phyloP scores from a whole-genome alignment of 139 green algal species.

The Chlorella sp. region DNA sequence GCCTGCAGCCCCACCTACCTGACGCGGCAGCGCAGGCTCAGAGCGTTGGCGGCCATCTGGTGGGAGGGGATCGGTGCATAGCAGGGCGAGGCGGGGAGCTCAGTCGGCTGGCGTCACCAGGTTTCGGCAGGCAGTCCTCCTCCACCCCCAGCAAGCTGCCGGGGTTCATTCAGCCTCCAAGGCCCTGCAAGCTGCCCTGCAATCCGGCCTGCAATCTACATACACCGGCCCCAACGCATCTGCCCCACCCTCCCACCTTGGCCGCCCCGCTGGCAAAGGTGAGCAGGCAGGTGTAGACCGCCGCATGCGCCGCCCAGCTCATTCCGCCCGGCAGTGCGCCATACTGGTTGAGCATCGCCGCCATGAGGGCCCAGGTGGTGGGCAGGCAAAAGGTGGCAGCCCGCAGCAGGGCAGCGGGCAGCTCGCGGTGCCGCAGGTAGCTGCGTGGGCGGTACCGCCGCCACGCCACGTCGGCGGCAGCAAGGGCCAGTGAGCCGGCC shows the following conservation, averaged over 20 bases:
- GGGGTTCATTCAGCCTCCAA: no score
- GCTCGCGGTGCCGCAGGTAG: neutral
- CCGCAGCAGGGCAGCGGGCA: neutral
- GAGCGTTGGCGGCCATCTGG: no score
- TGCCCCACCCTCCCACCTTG: neutral
- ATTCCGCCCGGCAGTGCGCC: neutral
- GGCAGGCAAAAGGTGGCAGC: neutral
- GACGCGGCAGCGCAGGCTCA: no score
- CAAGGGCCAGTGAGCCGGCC: neutral
- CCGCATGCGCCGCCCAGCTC: neutral
- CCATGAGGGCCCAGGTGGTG: neutral
- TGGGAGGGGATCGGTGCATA: no score
- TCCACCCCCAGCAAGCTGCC: neutral
- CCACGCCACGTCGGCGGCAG: neutral
- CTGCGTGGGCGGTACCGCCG: neutral
- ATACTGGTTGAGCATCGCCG: neutral
- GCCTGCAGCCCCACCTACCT: neutral
- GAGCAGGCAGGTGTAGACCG: constrained; percentile 1
- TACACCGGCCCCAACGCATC: no score
- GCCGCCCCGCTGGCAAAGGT: neutral
- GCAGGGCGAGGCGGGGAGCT: no score
- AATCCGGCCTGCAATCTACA: no score
- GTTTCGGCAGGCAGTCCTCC: neutral
- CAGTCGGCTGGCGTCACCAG: no score
- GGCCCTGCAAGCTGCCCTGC: no score